phyloP scores from a whole-genome alignment of 805 yeast genomes.

The Myxozyma geophila region DNA sequence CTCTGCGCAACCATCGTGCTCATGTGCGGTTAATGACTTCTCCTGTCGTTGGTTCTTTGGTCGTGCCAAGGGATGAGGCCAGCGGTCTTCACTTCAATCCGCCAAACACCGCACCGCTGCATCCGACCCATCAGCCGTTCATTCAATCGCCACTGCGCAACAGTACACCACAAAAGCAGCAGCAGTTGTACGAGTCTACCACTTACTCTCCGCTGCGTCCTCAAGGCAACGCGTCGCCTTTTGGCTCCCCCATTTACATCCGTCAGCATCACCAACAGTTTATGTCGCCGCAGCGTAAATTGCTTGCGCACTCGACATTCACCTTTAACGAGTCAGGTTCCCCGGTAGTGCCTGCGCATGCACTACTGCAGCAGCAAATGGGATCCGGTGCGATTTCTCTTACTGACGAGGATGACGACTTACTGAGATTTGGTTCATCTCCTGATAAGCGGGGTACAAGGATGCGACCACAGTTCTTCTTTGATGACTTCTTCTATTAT shows the following conservation, averaged over 20 bases:
- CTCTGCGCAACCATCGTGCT: conserved; percentile 41
- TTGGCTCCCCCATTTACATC: conserved; percentile 28
- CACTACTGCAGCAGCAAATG: conserved; percentile 15
- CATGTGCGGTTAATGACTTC: conserved; percentile 39
- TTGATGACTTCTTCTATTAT: conserved; percentile 37
- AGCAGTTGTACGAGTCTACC: background rate
- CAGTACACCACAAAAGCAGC: conserved; percentile 15
- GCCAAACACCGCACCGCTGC: conserved; percentile 14
- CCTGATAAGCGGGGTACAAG: conserved; percentile 44
- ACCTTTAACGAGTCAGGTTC: conserved; percentile 23
- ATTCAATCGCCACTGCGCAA: conserved; percentile 6
- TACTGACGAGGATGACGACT: conserved; percentile 44
- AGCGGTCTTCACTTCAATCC: conserved; percentile 1
- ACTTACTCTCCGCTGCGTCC: conserved; percentile 27
- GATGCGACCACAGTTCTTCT: conserved; percentile 30
- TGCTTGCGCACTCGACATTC: conserved; percentile 31
- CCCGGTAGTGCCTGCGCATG: conserved; percentile 20
- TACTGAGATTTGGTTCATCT: conserved; percentile 43
- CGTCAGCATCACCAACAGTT: conserved; percentile 25
- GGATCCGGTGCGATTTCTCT: conserved; percentile 26
- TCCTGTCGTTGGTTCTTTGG: conserved; percentile 25
- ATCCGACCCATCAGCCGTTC: background rate
- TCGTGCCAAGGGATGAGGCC: conserved; percentile 7
- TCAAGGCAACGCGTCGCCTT: conserved; percentile 11
- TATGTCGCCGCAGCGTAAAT: conserved; percentile 33